phyloP scores from a whole-genome alignment of 2,329 filamentous ascomycete species.

The Fusarium kyushuense region DNA sequence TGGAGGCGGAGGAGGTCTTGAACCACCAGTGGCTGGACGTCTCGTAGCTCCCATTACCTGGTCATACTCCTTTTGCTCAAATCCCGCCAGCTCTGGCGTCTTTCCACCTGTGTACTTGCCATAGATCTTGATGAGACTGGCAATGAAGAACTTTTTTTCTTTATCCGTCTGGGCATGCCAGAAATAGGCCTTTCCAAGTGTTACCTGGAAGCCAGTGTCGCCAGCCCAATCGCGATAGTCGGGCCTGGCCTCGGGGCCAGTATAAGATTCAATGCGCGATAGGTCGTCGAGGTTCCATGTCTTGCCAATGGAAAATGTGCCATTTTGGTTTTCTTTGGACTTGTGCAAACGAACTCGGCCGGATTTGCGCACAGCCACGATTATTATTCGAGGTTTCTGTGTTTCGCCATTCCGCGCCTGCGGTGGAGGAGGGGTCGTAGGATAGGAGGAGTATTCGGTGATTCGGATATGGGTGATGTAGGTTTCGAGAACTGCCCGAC shows the following conservation, averaged over 20 bases:
- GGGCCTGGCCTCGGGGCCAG: conserved; percentile 67
- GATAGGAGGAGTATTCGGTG: conserved; percentile 84
- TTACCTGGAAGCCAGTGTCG: conserved; percentile 86
- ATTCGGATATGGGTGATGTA: conserved; percentile 98
- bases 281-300: conserved; percentile 98
- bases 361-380: conserved; percentile 92
- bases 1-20: conserved; percentile 47
- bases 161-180: conserved; percentile 95
- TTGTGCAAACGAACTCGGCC: conserved; percentile 96
- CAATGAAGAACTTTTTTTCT: conserved; percentile 99
- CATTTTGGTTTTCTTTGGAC: conserved; percentile 93
- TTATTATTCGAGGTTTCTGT: conserved; percentile 91
- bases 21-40: conserved; percentile 49
- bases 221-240: conserved; percentile 81
- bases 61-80: conserved; percentile 83
- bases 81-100: conserved; percentile 82
- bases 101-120: conserved; percentile 94
- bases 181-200: conserved; percentile 93
- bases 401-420: conserved; percentile 75
- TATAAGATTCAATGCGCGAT: conserved; percentile 84
- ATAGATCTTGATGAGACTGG: conserved; percentile 95
- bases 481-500: conserved; percentile 71
- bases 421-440: conserved; percentile 86
- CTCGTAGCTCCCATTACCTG: conserved; percentile 74
- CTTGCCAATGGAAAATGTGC: conserved; percentile 96